phyloP scores from a whole-genome alignment of 331 rosid genomes.

The Malus hybrid region DNA sequence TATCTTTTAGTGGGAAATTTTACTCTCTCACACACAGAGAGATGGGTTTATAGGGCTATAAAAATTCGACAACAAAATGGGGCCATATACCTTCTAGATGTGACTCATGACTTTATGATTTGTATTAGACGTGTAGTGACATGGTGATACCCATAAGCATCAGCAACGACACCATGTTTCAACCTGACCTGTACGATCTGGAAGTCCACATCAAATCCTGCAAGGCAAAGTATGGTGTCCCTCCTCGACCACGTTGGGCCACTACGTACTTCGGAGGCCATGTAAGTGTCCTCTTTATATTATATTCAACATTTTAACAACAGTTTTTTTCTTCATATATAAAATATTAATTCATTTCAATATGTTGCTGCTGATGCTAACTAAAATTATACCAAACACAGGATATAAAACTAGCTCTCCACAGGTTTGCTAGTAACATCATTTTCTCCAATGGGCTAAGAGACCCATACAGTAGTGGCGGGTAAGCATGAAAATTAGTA shows the following conservation, averaged over 20 bases:
- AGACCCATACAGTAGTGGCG: slow-evolving; percentile 48
- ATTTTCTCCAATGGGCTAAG: slow-evolving; percentile 69
- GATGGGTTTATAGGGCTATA: too few species aligned
- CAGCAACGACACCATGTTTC: slow-evolving; percentile 45
- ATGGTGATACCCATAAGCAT: slow-evolving; percentile 45
- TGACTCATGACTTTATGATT: neutral
- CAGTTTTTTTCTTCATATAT: too few species aligned
- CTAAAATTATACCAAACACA: neutral
- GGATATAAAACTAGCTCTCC: slow-evolving; percentile 45
- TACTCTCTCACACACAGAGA: too few species aligned
- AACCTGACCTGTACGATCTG: slow-evolving; percentile 13
- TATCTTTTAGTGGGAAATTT: too few species aligned
- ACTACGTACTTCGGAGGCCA: slow-evolving; percentile 74
- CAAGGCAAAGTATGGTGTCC: slow-evolving; percentile 34
- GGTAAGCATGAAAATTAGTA: slow-evolving; percentile 24
- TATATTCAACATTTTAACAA: too few species aligned
- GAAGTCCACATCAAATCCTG: slow-evolving; percentile 15
- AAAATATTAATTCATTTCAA: too few species aligned
- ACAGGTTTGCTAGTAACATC: slow-evolving; percentile 50
- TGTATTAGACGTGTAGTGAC: slow-evolving; percentile 46
- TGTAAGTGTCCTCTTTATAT: slow-evolving; percentile 17
- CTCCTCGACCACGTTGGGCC: slow-evolving; percentile 68
- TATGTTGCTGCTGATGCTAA: too few species aligned
- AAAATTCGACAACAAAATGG: too few species aligned
- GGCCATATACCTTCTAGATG: too few species aligned